A percentile compares a stretch with the other conserved stretches of the same genome.
Evolutionary conservation across 768 basidiomycete genomes (phyloP).

Genomic region (Boletus sensibilis): DNA sequence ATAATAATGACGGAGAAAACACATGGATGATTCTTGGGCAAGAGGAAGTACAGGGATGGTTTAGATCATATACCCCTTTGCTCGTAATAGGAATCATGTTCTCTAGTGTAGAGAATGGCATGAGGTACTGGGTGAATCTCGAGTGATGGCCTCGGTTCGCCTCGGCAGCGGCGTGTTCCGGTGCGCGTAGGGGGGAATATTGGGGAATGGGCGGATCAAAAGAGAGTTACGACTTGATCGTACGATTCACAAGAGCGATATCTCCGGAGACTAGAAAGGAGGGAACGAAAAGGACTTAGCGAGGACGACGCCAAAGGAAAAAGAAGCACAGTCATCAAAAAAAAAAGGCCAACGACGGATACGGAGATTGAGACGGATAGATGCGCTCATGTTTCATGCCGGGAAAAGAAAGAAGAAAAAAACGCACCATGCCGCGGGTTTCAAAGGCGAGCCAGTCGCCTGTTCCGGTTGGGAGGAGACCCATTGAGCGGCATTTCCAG

Average conservation of each 20-base stretch:
- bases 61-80: slow-evolving; percentile 21
- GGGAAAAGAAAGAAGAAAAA: too few species aligned
- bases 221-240: neutral
- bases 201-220: neutral
- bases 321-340: too few species aligned
- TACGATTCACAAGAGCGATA: slow-evolving; percentile 35
- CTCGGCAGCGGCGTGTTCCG: neutral
- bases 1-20: slow-evolving; percentile 8
- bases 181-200: neutral
- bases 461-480: slow-evolving; percentile 83
- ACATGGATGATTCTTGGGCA: slow-evolving; percentile 20
- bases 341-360: neutral
- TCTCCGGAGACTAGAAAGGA: slow-evolving; percentile 41
- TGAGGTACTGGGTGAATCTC: slow-evolving; percentile 16
- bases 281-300: neutral
- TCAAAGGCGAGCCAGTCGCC: slow-evolving; percentile 97
- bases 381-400: neutral
- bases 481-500: slow-evolving; percentile 94
- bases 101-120: slow-evolving; percentile 14
- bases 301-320: neutral
- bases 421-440: slow-evolving; percentile 60
- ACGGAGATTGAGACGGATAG: neutral
- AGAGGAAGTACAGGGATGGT: slow-evolving; percentile 20
- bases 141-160: neutral
- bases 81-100: slow-evolving; percentile 21